phyloP scores from a whole-genome alignment of 1,284 basidiomycete species.

The Ustilago trichophora region DNA sequence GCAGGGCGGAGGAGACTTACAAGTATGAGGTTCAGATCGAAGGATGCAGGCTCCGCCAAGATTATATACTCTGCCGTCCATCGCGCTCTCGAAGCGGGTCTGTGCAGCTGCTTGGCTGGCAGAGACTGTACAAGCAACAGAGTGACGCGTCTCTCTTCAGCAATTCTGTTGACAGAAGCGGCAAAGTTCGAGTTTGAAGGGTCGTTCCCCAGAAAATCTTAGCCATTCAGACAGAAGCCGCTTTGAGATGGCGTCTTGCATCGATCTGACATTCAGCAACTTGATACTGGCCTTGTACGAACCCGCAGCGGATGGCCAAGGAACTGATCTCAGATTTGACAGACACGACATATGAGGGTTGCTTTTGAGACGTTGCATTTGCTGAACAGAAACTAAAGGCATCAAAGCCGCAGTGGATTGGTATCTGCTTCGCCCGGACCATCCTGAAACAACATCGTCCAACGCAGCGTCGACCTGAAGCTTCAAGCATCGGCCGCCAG shows the following conservation, averaged over 20 bases:
- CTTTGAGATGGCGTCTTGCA: too few relatives aligned
- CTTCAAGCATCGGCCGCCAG: slow-evolving; percentile 19
- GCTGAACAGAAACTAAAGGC: too few relatives aligned
- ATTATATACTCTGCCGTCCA: slow-evolving; percentile 21
- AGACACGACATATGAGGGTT: too few relatives aligned
- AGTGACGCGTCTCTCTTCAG: slow-evolving; percentile 8
- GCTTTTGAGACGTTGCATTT: too few relatives aligned
- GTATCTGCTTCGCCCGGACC: slow-evolving; percentile 25
- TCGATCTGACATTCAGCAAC: too few relatives aligned
- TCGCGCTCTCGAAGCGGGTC: slow-evolving; percentile 4
- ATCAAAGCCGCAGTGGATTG: too few relatives aligned
- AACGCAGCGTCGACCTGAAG: slow-evolving; percentile 3
- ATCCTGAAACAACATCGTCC: background rate
- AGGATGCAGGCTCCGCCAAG: background rate
- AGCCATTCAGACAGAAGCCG: too few relatives aligned
- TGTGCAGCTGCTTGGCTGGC: background rate
- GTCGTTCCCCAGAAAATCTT: too few relatives aligned
- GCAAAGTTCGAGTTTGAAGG: slow-evolving; percentile 40
- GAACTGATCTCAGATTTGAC: too few relatives aligned
- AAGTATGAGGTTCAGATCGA: slow-evolving; percentile 30
- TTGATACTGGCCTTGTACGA: too few relatives aligned
- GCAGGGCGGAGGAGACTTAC: slow-evolving; percentile 22
- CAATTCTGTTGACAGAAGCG: too few relatives aligned
- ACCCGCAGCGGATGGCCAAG: too few relatives aligned
- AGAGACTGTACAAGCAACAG: background rate